A percentile compares a stretch with the other conserved stretches of the same genome.
Conservation (phyloP, 768 basidiomycete genomes). For the Pleurotus giganteus region DNA sequence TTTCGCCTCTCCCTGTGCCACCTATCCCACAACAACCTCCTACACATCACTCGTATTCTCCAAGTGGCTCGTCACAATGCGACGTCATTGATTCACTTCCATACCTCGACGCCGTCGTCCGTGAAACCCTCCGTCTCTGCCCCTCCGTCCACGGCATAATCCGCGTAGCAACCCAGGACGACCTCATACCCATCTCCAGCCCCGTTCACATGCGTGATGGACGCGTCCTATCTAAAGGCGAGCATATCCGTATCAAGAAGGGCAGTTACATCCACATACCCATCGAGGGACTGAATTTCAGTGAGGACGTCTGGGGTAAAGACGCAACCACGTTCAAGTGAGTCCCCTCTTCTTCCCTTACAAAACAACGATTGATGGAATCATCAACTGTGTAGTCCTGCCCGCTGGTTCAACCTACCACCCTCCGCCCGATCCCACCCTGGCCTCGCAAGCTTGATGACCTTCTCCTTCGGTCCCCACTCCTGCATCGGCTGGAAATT, state of each 20-base stretch:
- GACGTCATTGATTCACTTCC: constrained; percentile 41
- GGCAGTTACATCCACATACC: constrained; percentile 58
- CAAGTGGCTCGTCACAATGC: constrained; percentile 18
- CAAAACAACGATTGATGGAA: too few species aligned
- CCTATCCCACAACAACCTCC: constrained; percentile 11
- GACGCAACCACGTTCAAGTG: constrained; percentile 56
- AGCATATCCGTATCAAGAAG: constrained; percentile 44
- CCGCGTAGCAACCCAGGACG: constrained; percentile 52
- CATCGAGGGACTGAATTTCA: constrained; percentile 52
- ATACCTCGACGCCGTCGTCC: constrained; percentile 56
- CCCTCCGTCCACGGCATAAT: constrained; percentile 59
- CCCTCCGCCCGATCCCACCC: constrained; percentile 34
- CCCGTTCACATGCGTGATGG: constrained; percentile 42
- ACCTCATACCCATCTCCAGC: constrained; percentile 49
- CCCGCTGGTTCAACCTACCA: constrained; percentile 49
- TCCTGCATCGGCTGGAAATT: constrained; percentile 51
- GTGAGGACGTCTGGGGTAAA: constrained; percentile 52
- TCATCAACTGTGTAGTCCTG: constrained; percentile 44
- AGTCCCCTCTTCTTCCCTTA: constrained; percentile 18
- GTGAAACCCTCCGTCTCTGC: constrained; percentile 53
- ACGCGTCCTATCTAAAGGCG: constrained; percentile 31
- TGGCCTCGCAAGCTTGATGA: constrained; percentile 49
- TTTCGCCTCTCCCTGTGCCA: constrained; percentile 7
- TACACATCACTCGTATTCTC: constrained; percentile 13
- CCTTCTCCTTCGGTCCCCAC: constrained; percentile 50